Percentiles rank a stretch among this genome's conserved stretches.
Conservation (phyloP, 2,329 filamentous ascomycete genomes). For the Xylaria multiplex region DNA sequence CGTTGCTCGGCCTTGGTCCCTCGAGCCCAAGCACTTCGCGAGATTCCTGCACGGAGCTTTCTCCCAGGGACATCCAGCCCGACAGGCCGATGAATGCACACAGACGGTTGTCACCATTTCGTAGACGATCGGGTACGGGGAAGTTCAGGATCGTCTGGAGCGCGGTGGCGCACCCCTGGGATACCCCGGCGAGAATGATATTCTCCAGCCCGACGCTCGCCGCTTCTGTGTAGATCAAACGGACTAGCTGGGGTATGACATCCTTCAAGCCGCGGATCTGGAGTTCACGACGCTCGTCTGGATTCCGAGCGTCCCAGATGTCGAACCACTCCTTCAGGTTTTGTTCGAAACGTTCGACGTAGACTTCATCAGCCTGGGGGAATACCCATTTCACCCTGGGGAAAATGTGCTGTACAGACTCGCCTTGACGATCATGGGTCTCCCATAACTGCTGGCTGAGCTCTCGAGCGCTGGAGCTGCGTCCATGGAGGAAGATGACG, state of each 20-base stretch:
- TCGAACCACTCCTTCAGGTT: constrained; percentile 61
- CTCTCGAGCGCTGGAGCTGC: constrained; percentile 51
- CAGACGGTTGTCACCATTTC: constrained; percentile 20
- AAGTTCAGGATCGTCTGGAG: constrained; percentile 41
- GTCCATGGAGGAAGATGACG: constrained; percentile 58
- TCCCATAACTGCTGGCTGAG: constrained; percentile 49
- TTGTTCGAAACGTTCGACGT: constrained; percentile 44
- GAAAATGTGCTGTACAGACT: constrained; percentile 53
- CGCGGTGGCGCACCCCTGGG: constrained; percentile 56
- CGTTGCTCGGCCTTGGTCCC: constrained; percentile 36
- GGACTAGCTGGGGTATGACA: constrained; percentile 48
- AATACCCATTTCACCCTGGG: constrained; percentile 62
- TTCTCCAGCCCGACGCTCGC: constrained; percentile 49
- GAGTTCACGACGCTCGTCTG: constrained; percentile 53
- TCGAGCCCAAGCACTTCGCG: constrained; percentile 47
- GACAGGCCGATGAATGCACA: constrained; percentile 39
- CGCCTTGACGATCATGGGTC: constrained; percentile 47
- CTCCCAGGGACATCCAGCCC: constrained; percentile 41
- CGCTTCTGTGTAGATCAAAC: constrained; percentile 51
- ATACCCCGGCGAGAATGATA: constrained; percentile 58
- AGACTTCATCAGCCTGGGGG: constrained; percentile 53
- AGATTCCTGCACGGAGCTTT: constrained; percentile 29
- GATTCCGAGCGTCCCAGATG: constrained; percentile 55
- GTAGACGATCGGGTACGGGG: constrained; percentile 9
- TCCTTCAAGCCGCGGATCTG: constrained; percentile 55